Evolutionary conservation across 805 yeast genomes (phyloP), one percentile per base, ranked within the genome.

Genomic region (Hanseniaspora meyeri): DNA sequence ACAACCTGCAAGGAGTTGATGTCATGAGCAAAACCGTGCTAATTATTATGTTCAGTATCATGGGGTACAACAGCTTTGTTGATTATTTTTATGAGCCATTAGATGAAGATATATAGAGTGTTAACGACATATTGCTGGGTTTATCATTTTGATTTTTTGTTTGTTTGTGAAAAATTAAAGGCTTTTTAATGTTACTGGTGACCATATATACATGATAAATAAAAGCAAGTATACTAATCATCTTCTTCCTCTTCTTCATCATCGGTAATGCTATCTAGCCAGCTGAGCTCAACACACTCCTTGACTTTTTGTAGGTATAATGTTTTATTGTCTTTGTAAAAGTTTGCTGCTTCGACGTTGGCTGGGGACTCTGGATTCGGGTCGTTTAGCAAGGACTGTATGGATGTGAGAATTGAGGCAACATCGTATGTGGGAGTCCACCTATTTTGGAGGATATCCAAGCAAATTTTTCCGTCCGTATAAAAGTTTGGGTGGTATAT

Each of bases 371-470:
- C 82, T 49, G 90, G 95, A 68, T 93, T 93, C 17, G 98, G 98
- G 68, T 93, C 98, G 70, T 93, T 93, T 63, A 93, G 75, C 60
- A 93, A 76, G 57, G 90, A 83, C 68, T 93, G 98, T 58, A 93
- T 82, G 31, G 96, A 87, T 1, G 98, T 93, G 63, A 93, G 75
- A 57, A 93, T 91, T 12, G 96, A 88, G 11, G 96, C 89, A 40
- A 93, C 98, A 66, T 93, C 98, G 67, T 91, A 93, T 0, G 98
- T 93, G 12, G 98, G 98, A 29, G 95, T 85, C 98, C 98, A 93
- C 67, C 97, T 77, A 72, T 91, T 93, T 68, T 93, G 98, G 62
- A 93, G 74, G 62, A 93, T 93, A 72, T 93, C 98, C 60, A 93
- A 77, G 72, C 98, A 93, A 60, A 93, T 79, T 65, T 93, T 97